These are phyloP conservation scores for Xanthoconium stramineum DNA, from an alignment of 768 basidiomycete species.

Conservation along the genomic window DNA sequence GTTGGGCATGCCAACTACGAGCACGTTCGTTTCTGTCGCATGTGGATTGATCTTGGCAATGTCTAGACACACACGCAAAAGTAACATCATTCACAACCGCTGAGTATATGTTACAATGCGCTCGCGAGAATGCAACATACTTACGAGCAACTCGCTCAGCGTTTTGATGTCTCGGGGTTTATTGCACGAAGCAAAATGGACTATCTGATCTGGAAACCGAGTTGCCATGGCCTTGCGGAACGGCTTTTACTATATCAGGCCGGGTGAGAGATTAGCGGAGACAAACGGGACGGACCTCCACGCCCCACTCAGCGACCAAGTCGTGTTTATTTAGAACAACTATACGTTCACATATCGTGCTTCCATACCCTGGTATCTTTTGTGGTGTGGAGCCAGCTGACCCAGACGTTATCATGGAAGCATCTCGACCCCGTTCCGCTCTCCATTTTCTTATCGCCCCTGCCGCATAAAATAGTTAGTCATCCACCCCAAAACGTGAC, in stretches of 20 bases:
- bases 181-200: conserved; percentile 73
- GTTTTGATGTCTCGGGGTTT: conserved; percentile 59
- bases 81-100: background rate
- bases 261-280: conserved; percentile 2
- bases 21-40: conserved; percentile 76
- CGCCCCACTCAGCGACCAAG: conserved; percentile 83
- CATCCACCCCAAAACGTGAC: conserved; percentile 13
- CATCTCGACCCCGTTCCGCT: conserved; percentile 59
- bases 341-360: conserved; percentile 68
- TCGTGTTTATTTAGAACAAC: conserved; percentile 94
- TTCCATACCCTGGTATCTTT: conserved; percentile 22
- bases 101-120: background rate
- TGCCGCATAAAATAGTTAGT: conserved; percentile 31
- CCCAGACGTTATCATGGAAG: conserved; percentile 38
- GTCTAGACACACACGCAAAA: conserved; percentile 38
- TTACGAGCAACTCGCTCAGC: conserved; percentile 66
- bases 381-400: conserved; percentile 20
- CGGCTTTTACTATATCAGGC: conserved; percentile 50
- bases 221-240: conserved; percentile 68
- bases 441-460: conserved; percentile 68
- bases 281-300: conserved; percentile 54
- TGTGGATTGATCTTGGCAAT: conserved; percentile 68
- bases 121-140: conserved; percentile 45
- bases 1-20: conserved; percentile 98
- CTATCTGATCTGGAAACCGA: conserved; percentile 66